A percentile compares a stretch with the other conserved stretches of the same genome.
These are phyloP conservation scores for grape (Vitis vinifera) DNA, from an alignment of 164 flowering plant genomes.

Conservation along the genomic window ASM3070453v1 NC_081805.1:6234501-6235000, in stretches of 20 bases:
- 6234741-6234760: neutral
- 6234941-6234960: neutral
- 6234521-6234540: too few relatives aligned
- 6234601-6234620: too few relatives aligned
- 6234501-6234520: too few relatives aligned
- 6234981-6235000: neutral
- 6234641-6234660: too few relatives aligned
- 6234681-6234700: too few relatives aligned
- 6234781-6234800: slow-evolving; percentile 1
- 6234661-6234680: too few relatives aligned
- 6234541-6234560: too few relatives aligned
- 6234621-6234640: too few relatives aligned
- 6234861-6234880: neutral
- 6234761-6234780: neutral
- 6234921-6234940: neutral
- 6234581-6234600: too few relatives aligned
- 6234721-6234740: too few relatives aligned
- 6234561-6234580: too few relatives aligned
- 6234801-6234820: neutral
- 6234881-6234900: neutral
- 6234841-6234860: neutral
- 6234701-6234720: too few relatives aligned
- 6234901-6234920: neutral
- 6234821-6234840: neutral
- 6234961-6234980: neutral